phyloP scores from a whole-genome alignment of 441 rosid species.

The Corymbia calophylla region DNA sequence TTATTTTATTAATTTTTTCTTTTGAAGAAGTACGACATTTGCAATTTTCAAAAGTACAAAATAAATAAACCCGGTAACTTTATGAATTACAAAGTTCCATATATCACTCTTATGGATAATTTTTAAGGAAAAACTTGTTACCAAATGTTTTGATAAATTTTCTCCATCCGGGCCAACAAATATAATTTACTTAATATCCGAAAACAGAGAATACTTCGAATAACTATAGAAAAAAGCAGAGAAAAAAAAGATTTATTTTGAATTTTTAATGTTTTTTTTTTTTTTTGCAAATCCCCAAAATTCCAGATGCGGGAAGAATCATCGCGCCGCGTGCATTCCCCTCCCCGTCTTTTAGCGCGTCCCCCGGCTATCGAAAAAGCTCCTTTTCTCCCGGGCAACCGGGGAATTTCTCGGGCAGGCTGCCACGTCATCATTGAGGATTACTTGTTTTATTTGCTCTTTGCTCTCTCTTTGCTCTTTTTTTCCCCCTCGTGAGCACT shows the following conservation, averaged over 20 bases:
- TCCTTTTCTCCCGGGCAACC: background rate
- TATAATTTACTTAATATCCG: background rate
- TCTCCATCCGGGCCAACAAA: background rate
- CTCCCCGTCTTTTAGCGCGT: background rate
- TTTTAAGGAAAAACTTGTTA: background rate
- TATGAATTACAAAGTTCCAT: background rate
- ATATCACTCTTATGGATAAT: fast-evolving
- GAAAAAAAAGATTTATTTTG: background rate
- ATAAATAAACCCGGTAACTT: fast-evolving
- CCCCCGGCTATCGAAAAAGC: background rate
- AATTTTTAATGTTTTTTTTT: background rate
- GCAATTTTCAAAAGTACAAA: background rate
- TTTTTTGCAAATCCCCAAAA: background rate
- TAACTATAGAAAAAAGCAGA: background rate
- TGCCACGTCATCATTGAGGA: background rate
- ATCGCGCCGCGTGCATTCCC: background rate
- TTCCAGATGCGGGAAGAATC: background rate
- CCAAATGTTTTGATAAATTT: background rate
- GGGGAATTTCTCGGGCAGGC: background rate
- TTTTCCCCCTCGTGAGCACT: background rate
- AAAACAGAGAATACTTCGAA: background rate
- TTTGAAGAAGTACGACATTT: background rate
- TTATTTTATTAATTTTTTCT: no score
- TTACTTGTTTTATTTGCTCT: background rate
- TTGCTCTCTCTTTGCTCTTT: background rate